Base-by-base conservation (phyloP, 2,329 filamentous ascomycete genomes). In the Curvularia lunata region DNA sequence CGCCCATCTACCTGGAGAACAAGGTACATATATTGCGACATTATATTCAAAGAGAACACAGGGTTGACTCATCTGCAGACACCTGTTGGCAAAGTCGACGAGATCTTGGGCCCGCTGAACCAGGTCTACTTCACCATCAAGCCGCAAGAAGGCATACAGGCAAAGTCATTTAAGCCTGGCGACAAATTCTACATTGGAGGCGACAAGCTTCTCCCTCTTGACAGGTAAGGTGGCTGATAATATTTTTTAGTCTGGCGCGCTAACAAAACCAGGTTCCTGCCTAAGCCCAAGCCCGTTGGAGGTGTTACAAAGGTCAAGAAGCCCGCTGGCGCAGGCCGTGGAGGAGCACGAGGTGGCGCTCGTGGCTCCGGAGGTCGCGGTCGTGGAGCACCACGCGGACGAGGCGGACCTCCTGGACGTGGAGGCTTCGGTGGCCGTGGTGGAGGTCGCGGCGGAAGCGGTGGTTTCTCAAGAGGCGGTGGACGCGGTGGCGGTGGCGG, bases 71-170 rank as follows among this genome's bases (percentile, higher is more conserved):
- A 45, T 41, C 32, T 37, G 61, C 68, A 89, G 89, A 94, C 91
- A 45, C 84, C 90, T 62, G 87, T 99, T 78, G 95, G 95, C 79
- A 98, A 98, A 82, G 91, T 99, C 76, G 95, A 99, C 82, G 95
- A 99, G 82, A 91, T 99, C 68, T 89, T 99, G 69, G 95, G 95
- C 56, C 94, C 95, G 64, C 91, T 99, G 80, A 98, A 97, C 85
- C 90, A 97, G 80, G 91, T 98, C 73, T 97, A 90, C 84, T 99
- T 99, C 85, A 98, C 94, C 73, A 90, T 99, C 80, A 98, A 98
- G 83, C 93, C 94, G 53, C 88, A 92, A 77, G 94, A 98, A 77
- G 95, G 95, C 71, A 98, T 99, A 78, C 91, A 96, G 79, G 92
- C 95, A 62, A 87, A 88, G 58, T 95, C 91, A 40, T 99, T 98